These are phyloP conservation scores for Botrytis elliptica DNA, from an alignment of 2,329 filamentous ascomycete species.

Conservation along the genomic window DNA sequence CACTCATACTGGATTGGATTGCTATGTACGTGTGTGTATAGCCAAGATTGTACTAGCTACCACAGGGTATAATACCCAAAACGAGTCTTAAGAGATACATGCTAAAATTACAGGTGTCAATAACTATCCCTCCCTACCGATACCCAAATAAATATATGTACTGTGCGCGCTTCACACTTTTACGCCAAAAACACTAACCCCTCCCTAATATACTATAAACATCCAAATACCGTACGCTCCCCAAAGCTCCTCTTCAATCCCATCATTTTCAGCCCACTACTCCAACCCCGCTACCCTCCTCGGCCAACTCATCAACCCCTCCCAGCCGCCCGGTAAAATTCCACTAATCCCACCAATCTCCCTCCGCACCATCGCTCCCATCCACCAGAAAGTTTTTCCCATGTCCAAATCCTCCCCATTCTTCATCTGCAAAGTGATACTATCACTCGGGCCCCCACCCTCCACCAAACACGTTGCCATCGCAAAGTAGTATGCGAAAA, in stretches of 20 bases:
- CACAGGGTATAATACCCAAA: background rate
- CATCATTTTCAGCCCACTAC: background rate
- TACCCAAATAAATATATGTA: background rate
- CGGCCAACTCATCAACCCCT: slow-evolving; percentile 7
- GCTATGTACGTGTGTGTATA: background rate
- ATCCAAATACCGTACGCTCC: background rate
- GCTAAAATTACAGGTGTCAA: background rate
- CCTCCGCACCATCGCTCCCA: slow-evolving; percentile 12
- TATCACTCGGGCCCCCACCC: background rate
- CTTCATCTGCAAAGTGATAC: slow-evolving; percentile 4
- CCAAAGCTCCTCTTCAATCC: background rate
- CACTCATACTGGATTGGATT: background rate
- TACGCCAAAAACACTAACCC: background rate
- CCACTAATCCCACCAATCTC: slow-evolving; percentile 11
- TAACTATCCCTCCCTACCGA: background rate
- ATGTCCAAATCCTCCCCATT: slow-evolving; percentile 8
- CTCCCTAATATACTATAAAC: background rate
- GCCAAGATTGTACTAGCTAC: background rate
- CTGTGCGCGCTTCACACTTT: background rate
- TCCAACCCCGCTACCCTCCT: slow-evolving; percentile 6
- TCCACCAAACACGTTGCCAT: slow-evolving; percentile 27
- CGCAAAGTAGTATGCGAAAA: slow-evolving; percentile 38
- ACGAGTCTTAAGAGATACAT: background rate
- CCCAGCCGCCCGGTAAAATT: slow-evolving; percentile 9
- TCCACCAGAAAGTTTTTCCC: slow-evolving; percentile 18